Evolutionary conservation across 2,329 filamentous ascomycete species (phyloP).

Genomic region (Aspergillus piperis): DNA sequence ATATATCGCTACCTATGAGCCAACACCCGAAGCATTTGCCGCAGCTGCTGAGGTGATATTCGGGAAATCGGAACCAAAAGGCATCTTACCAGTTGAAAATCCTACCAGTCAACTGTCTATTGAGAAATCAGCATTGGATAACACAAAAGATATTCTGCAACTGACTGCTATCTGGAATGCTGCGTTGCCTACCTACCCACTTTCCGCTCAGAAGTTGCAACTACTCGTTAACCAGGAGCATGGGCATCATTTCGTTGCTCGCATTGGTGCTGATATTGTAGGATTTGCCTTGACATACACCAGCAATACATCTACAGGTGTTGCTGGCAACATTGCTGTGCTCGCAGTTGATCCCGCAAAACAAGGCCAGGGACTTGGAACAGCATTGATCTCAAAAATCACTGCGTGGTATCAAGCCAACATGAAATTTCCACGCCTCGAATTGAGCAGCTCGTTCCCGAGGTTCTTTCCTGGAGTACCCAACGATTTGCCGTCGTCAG

Average conservation of each 20-base stretch:
- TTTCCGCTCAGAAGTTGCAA: conserved; percentile 31
- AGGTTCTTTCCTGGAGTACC: conserved; percentile 52
- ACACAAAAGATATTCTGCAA: conserved; percentile 30
- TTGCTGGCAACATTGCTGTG: conserved; percentile 30
- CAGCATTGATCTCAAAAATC: conserved; percentile 34
- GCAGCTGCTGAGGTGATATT: conserved; percentile 45
- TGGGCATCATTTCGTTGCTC: conserved; percentile 40
- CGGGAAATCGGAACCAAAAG: conserved; percentile 31
- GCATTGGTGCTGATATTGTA: conserved; percentile 25
- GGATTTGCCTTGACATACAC: conserved; percentile 44
- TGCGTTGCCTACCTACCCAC: conserved; percentile 40
- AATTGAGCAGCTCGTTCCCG: conserved; percentile 40
- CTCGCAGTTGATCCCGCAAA: conserved; percentile 39
- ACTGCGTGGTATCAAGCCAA: conserved; percentile 30
- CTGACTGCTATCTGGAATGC: conserved; percentile 37
- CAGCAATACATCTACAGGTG: conserved; percentile 5
- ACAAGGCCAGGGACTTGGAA: conserved; percentile 44
- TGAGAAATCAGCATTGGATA: conserved; percentile 21
- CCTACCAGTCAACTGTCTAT: conserved; percentile 5
- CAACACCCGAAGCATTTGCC: conserved; percentile 45
- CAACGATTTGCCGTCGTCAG: conserved; percentile 35
- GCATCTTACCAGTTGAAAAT: conserved; percentile 40
- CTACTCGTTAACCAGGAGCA: conserved; percentile 29
- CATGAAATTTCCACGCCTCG: conserved; percentile 26
- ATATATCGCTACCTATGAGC: conserved; percentile 49